Base-by-base conservation (phyloP, 352 stramenopile species). In the Phytopythium mirpurense region DNA sequence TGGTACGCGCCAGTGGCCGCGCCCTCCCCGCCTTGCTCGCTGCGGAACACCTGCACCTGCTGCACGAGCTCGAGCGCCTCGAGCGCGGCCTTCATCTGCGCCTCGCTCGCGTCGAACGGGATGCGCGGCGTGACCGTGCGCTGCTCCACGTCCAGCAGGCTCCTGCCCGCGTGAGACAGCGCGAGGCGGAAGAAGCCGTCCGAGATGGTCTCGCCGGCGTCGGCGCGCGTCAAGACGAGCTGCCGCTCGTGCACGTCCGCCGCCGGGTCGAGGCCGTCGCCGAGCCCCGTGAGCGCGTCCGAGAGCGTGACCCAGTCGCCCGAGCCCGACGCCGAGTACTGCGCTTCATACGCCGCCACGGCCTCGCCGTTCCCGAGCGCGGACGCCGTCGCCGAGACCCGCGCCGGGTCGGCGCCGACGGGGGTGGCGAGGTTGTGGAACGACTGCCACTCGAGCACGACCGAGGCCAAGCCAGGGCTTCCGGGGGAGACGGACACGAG, bases 61-160 rank as follows among this genome's bases (percentile, higher is more conserved):
- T 63, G 61, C 34, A 94, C 67, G 19, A 78, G 66, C 8, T 86
- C 78, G n/a, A 97, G 69, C 16, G 62, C 77, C 54, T 93, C 70
- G 32, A 97, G 65, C 26, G 78, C 82, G 6, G 60, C 38, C 56
- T 93, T 87, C 52, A 96, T 60, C 15, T 76, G 54, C 19, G 53
- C 51, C 32, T 68, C 78, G 31, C 63, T 85, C 31, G 86, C 85
- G 59, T 90, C 82, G 54, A 91, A 90, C 38, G 77, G 47, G 49
- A 97, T 93, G 18, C 57, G 62, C 15, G 70, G 63, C 26, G 81
- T 88, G 31, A 86, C 52, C 1, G 58, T 63, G 43, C 47, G 65
- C 43, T 77, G 65, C n/a, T 73, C 67, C 27, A 69, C 54, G 44
- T 79, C 57, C 6, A 79, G 60, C 3, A 37, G 29, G 51, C 64